Base-by-base conservation (phyloP, 2,329 filamentous ascomycete species). In the Nemania bipapillata region DNA sequence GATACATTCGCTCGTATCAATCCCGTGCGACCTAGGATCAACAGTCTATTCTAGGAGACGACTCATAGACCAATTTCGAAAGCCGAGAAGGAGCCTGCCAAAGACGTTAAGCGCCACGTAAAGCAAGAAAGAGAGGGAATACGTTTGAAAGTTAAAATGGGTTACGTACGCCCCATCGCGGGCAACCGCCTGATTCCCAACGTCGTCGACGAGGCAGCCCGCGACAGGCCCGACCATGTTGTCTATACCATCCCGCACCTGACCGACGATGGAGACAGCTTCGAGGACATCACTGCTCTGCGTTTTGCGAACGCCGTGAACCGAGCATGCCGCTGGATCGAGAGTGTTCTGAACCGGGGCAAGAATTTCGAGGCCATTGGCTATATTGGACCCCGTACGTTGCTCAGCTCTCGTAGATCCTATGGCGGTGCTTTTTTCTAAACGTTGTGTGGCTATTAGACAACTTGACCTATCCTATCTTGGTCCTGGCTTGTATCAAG, bases 281-380 rank as follows among this genome's bases (percentile, higher is more conserved):
- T 74, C 62, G 72, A 73, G 56, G 70, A 74, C 32, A 66, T 74
- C 40, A 70, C 72, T 4, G 72, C 72, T 20, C 55, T 69, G 17
- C 70, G 68, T 20, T 74, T 74, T 66, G 71, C 72, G 62, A 74
- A 74, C 63, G 72, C 71, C 32, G 65, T 74, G 30, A 74, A 74
- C 56, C 61, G 72, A 4, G 66, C 71, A 12, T 70, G 69, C 30
- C 69, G 68, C 42, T 74, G 71, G 71, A 67, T 74, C 32, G 72
- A 74, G 57, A 54, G 71, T 45, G 63, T 70, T 40, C 30, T 74
- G 5, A 66, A 70, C 20, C 65, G 45, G 66, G 66, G 71, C 42
- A 70, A 73, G 61, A 72, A 71, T 35, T 74, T 74, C 40, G 72
- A 73, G 37, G 67, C 72, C 22, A 67, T 73, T 22, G 72, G 72